These are phyloP conservation scores for Ceratobasidium sp. DNA, from an alignment of 1,284 basidiomycete genomes.

Conservation along the genomic window DNA sequence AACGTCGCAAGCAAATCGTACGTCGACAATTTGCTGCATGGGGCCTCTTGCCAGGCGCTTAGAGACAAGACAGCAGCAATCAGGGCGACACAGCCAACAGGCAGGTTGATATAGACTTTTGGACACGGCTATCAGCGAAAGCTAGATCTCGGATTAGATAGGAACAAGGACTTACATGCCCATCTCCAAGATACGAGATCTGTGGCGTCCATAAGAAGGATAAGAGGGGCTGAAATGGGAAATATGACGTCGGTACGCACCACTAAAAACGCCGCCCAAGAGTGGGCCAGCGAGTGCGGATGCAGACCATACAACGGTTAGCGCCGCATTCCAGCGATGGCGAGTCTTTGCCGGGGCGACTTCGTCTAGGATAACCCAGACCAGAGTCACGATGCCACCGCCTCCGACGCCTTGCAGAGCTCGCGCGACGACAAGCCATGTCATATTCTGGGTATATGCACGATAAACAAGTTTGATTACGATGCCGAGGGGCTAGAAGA, in stretches of 20 bases:
- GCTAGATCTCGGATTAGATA: conserved; percentile 26
- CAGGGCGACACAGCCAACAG: conserved; percentile 73
- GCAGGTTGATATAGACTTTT: conserved; percentile 82
- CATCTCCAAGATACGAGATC: conserved; percentile 73
- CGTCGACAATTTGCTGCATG: conserved; percentile 17
- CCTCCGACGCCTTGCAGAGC: conserved; percentile 79
- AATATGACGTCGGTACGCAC: conserved; percentile 60
- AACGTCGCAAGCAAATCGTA: conserved; percentile 61
- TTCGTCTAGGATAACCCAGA: conserved; percentile 86
- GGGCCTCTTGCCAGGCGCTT: conserved; percentile 55
- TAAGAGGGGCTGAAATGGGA: conserved; percentile 9
- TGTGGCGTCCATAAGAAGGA: conserved; percentile 29
- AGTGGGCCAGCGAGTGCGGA: conserved; percentile 84
- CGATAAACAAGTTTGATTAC: not conserved
- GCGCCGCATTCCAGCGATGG: conserved; percentile 83
- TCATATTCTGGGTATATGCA: conserved; percentile 64
- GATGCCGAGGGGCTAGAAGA: conserved; percentile 29
- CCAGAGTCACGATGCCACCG: conserved; percentile 82
- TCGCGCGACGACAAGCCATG: conserved; percentile 69
- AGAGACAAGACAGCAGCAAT: conserved; percentile 71
- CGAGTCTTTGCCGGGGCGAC: conserved; percentile 76
- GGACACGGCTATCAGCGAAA: conserved; percentile 37
- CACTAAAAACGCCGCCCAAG: conserved; percentile 81
- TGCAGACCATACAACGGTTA: conserved; percentile 84
- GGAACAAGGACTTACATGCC: conserved; percentile 71